Evolutionary conservation across 805 yeast genomes (phyloP).

Genomic region (Yamadazyma insecticola): DNA sequence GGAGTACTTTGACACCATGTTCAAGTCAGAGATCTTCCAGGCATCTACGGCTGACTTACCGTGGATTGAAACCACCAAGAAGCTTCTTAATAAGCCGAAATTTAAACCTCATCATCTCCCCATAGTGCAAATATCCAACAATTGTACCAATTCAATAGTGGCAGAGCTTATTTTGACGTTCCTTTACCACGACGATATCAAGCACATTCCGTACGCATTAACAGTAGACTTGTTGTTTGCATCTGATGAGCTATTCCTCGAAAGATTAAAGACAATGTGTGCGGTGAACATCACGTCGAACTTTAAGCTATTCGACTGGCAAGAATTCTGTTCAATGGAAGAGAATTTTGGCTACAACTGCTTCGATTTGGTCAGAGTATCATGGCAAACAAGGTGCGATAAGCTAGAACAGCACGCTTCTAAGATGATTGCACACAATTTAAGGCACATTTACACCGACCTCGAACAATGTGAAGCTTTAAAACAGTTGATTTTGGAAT

Average conservation of each 20-base stretch:
- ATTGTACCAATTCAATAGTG: conserved; percentile 15
- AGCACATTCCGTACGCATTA: conserved; percentile 40
- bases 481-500: conserved; percentile 25
- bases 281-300: conserved; percentile 43
- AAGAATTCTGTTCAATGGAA: conserved; percentile 15
- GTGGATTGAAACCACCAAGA: conserved; percentile 20
- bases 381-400: conserved; percentile 65
- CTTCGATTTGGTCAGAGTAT: conserved; percentile 55
- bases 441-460: conserved; percentile 28
- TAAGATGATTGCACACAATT: conserved; percentile 47
- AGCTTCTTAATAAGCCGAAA: conserved; percentile 14
- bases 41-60: conserved; percentile 20
- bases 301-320: conserved; percentile 15
- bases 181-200: conserved; percentile 56
- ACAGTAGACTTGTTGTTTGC: conserved; percentile 55
- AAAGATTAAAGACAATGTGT: conserved; percentile 61
- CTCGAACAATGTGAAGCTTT: conserved; percentile 26
- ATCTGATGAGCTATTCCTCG: conserved; percentile 58
- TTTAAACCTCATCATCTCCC: conserved; percentile 14
- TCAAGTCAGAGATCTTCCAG: conserved; percentile 40
- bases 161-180: conserved; percentile 20
- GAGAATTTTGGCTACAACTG: conserved; percentile 32
- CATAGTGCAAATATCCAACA: conserved; percentile 23
- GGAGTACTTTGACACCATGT: conserved; percentile 62
- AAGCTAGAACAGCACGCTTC: conserved; percentile 64